phyloP scores from a whole-genome alignment of 2,329 filamentous ascomycete genomes.

The Bipolaris oryzae region DNA sequence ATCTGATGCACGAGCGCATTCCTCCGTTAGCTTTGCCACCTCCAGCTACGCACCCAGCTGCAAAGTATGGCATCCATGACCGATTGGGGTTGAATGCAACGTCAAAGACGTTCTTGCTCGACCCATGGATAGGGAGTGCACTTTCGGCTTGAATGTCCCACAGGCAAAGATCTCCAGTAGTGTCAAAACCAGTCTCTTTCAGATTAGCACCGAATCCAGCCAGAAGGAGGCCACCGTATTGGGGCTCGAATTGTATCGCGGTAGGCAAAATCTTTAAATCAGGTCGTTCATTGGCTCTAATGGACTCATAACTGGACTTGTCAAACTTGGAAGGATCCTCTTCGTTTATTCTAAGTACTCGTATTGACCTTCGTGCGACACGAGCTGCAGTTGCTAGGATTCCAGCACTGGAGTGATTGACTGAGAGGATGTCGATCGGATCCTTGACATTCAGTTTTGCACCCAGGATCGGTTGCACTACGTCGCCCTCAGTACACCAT shows the following conservation, averaged over 20 bases:
- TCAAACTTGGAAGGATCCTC: slow-evolving; percentile 17
- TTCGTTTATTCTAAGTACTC: slow-evolving; percentile 35
- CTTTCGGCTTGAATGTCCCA: slow-evolving; percentile 57
- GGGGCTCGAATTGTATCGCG: slow-evolving; percentile 42
- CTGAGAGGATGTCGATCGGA: slow-evolving; percentile 59
- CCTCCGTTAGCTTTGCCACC: slow-evolving; percentile 43
- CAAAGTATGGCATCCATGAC: slow-evolving; percentile 53
- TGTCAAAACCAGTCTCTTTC: slow-evolving; percentile 42
- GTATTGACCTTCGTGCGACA: slow-evolving; percentile 41
- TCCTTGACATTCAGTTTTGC: slow-evolving; percentile 52
- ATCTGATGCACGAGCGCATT: slow-evolving; percentile 58
- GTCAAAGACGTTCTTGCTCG: slow-evolving; percentile 63
- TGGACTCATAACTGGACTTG: slow-evolving; percentile 32
- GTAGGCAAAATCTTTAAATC: slow-evolving; percentile 41
- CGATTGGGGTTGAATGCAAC: slow-evolving; percentile 60
- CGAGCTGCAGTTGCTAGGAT: slow-evolving; percentile 58
- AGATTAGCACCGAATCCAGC: slow-evolving; percentile 60
- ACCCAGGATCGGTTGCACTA: slow-evolving; percentile 27
- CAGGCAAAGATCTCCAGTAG: slow-evolving; percentile 59
- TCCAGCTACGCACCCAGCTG: slow-evolving; percentile 57
- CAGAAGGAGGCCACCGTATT: slow-evolving; percentile 52
- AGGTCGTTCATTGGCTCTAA: slow-evolving; percentile 35
- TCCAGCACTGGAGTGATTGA: slow-evolving; percentile 42
- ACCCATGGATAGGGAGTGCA: slow-evolving; percentile 52
- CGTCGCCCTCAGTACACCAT: slow-evolving; percentile 46